These are phyloP conservation scores for Microbotryum violaceum DNA, from an alignment of 1,284 basidiomycete genomes.

Conservation along the genomic window DNA sequence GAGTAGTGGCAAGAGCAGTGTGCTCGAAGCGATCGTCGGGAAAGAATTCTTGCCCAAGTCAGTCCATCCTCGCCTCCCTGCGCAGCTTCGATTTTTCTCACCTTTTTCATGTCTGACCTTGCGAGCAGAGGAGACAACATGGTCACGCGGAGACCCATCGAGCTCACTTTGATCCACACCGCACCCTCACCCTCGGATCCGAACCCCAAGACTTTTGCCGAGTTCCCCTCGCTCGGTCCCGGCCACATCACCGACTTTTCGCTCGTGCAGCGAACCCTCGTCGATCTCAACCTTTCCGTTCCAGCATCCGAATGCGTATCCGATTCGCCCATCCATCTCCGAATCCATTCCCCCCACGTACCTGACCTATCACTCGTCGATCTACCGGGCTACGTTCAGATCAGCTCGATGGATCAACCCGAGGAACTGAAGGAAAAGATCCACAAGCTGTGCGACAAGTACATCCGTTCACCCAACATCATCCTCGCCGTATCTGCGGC, in stretches of 20 bases:
- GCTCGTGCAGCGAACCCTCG: conserved; percentile 83
- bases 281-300: conserved; percentile 91
- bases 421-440: conserved; percentile 93
- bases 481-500: conserved; percentile 96
- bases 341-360: conserved; percentile 90
- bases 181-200: conserved; percentile 52
- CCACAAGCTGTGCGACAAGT: conserved; percentile 78
- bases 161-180: conserved; percentile 91
- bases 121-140: conserved; percentile 84
- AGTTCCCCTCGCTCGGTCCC: conserved; percentile 82
- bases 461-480: conserved; percentile 96
- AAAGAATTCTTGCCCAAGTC: conserved; percentile 98
- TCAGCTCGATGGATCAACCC: conserved; percentile 90
- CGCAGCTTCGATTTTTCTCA: neutral
- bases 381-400: conserved; percentile 94
- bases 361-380: conserved; percentile 97
- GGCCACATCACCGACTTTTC: conserved; percentile 83
- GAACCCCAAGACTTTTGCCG: conserved; percentile 75
- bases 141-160: conserved; percentile 97
- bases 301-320: conserved; percentile 82
- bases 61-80: conserved; percentile 35
- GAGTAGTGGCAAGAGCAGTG: conserved; percentile 95
- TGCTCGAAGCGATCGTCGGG: conserved; percentile 94
- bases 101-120: neutral
- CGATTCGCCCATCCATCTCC: conserved; percentile 89